These are phyloP conservation scores for Westerdykella sp. DNA, from an alignment of 2,329 filamentous ascomycete genomes.

Conservation along the genomic window DNA sequence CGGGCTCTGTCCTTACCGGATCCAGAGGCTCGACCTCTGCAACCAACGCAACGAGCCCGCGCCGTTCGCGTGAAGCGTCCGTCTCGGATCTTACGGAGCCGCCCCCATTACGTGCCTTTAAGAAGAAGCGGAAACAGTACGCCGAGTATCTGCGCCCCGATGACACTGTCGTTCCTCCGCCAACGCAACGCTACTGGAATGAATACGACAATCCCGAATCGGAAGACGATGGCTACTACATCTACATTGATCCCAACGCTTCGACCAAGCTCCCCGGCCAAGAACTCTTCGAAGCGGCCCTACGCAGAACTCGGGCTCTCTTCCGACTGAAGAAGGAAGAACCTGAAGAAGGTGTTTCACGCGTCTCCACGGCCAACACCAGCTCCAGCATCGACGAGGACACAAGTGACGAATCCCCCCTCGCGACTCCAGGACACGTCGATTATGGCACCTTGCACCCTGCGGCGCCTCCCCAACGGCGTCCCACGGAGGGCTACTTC, in stretches of 20 bases:
- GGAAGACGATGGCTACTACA: constrained; percentile 57
- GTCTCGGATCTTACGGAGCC: constrained; percentile 32
- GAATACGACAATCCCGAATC: constrained; percentile 76
- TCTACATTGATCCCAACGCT: constrained; percentile 68
- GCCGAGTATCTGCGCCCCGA: constrained; percentile 20
- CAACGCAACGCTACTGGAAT: constrained; percentile 62
- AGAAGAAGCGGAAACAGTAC: constrained; percentile 38
- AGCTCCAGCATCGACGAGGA: constrained; percentile 46
- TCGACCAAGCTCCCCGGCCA: constrained; percentile 57
- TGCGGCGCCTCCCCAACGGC: not conserved
- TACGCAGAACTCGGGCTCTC: constrained; percentile 17
- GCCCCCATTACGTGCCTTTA: constrained; percentile 38
- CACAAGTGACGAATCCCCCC: constrained; percentile 37
- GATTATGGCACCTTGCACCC: constrained; percentile 44
- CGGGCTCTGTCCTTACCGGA: constrained; percentile 21
- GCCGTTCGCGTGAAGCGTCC: constrained; percentile 27
- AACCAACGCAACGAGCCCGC: constrained; percentile 32
- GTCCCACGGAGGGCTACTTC: constrained; percentile 22
- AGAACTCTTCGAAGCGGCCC: constrained; percentile 48
- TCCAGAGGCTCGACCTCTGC: constrained; percentile 34
- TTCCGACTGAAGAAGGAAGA: constrained; percentile 14
- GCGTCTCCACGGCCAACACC: constrained; percentile 37
- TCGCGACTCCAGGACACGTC: constrained; percentile 33
- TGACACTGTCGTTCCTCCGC: constrained; percentile 15
- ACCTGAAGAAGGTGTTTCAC: not conserved